These are phyloP conservation scores for Raffaelea deltoideospora DNA, from an alignment of 2,329 filamentous ascomycete genomes.

Conservation along the genomic window DNA sequence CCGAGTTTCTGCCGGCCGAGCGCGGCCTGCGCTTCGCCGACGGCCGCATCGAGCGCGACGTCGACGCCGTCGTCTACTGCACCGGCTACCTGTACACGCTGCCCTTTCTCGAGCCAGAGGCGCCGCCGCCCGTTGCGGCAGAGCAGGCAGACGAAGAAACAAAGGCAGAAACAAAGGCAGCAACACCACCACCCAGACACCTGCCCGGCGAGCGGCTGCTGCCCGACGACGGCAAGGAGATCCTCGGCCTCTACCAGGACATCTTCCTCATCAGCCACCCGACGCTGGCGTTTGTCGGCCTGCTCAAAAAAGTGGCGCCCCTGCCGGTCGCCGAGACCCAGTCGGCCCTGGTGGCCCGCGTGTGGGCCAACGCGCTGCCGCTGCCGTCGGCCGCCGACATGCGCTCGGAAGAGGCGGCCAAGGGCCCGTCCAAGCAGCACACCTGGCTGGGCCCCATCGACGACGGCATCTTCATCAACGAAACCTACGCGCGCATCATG, in stretches of 20 bases:
- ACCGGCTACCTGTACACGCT: constrained; percentile 82
- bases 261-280: constrained; percentile 62
- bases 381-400: constrained; percentile 53
- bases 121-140: not conserved
- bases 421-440: constrained; percentile 21
- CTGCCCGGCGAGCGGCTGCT: constrained; percentile 21
- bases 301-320: constrained; percentile 77
- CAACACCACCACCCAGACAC: not conserved
- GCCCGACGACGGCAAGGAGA: constrained; percentile 51
- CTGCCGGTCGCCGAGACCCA: constrained; percentile 72
- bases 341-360: constrained; percentile 57
- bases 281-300: constrained; percentile 59
- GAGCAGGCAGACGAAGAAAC: not conserved
- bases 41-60: constrained; percentile 43
- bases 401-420: constrained; percentile 39
- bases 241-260: constrained; percentile 63
- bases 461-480: constrained; percentile 58
- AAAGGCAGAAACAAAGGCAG: too few species aligned
- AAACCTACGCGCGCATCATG: constrained; percentile 45
- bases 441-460: constrained; percentile 37
- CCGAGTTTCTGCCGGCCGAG: constrained; percentile 34
- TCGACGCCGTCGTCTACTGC: constrained; percentile 73
- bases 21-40: constrained; percentile 50
- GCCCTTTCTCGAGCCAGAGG: constrained; percentile 44
- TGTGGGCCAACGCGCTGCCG: constrained; percentile 56